These are phyloP conservation scores for Protomyces gravidus DNA, from an alignment of 1,139 yeast species.

Conservation along the genomic window DNA sequence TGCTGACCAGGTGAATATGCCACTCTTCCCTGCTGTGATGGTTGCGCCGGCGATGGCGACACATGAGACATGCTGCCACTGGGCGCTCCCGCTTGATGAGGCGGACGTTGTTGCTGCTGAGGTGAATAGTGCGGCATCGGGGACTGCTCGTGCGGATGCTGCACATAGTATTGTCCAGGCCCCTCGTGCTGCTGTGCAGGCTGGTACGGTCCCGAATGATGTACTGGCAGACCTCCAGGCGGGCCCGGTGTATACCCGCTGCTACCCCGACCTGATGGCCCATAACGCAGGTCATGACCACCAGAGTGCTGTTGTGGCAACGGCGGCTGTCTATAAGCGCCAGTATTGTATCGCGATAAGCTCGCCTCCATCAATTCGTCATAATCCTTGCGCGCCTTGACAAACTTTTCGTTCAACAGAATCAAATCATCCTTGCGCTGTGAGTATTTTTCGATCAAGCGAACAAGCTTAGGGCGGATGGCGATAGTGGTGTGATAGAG, in stretches of 20 bases:
- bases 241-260: background rate
- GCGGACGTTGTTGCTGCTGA: too few species aligned
- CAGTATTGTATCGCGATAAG: conserved; percentile 36
- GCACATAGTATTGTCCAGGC: background rate
- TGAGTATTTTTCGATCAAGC: conserved; percentile 68
- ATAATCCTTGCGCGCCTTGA: conserved; percentile 61
- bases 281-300: background rate
- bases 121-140: background rate
- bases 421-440: conserved; percentile 62
- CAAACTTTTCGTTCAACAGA: conserved; percentile 53
- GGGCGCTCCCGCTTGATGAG: too few species aligned
- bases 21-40: too few species aligned
- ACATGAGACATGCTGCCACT: too few species aligned
- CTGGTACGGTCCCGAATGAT: background rate
- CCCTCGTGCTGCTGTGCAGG: too few species aligned
- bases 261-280: background rate
- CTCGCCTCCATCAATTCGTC: conserved; percentile 60
- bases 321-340: background rate
- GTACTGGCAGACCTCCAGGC: background rate
- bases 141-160: background rate
- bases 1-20: too few species aligned
- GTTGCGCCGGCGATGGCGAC: too few species aligned
- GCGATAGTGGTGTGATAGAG: conserved; percentile 68
- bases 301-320: background rate
- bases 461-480: conserved; percentile 67